Base-by-base conservation (phyloP, 805 yeast genomes). In the Danielia oregonensis region DNA sequence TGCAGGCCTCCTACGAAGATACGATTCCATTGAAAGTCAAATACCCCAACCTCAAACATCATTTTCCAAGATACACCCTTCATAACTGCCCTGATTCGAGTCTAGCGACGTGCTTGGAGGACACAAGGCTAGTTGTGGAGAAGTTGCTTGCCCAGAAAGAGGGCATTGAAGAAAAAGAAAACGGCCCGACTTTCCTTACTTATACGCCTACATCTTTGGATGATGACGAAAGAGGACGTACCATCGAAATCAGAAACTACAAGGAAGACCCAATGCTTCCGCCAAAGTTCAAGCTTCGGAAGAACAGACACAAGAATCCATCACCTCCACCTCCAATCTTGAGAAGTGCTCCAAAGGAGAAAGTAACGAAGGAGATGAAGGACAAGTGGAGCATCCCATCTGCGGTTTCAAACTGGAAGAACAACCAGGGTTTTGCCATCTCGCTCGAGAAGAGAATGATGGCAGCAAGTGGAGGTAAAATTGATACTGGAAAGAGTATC, bases 331-430 rank as follows among this genome's bases (percentile, higher is more conserved):
- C 75, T 3, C 94, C 95, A 0, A 76, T 86, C 0, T 70, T 87
- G 28, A 57, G 62, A 33, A 78, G 85, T n/a, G 42, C 46, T 11
- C 42, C 53, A 8, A 69, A 78, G 5, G 76, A 76, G 34, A 71
- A 56, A 49, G 55, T 82, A 13, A 74, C 88, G 0, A 75, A 76
- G 17, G 86, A 82, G 45, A 95, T 88, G 34, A 84, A 79, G 43
- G 77, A 74, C 17, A 72, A 76, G 41, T 91, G 97, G 96, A 71
- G 73, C 30, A 87, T 93, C 19, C 97, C 97, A 0, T 80, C 95
- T 0, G 86, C 94, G 1, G 76, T 91, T 0, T 91, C 97, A 1
- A 87, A 86, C 56, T 93, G 97, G 97, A 89, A 88, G 57, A 93
- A 93, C 57, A 86, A 89, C 12, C 83, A 85, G 47, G 97, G 97